Evolutionary conservation across 176 grass and related monocot genomes (phyloP), one percentile per base, ranked within the genome.

Genomic region (Paspalum vaginatum): DNA sequence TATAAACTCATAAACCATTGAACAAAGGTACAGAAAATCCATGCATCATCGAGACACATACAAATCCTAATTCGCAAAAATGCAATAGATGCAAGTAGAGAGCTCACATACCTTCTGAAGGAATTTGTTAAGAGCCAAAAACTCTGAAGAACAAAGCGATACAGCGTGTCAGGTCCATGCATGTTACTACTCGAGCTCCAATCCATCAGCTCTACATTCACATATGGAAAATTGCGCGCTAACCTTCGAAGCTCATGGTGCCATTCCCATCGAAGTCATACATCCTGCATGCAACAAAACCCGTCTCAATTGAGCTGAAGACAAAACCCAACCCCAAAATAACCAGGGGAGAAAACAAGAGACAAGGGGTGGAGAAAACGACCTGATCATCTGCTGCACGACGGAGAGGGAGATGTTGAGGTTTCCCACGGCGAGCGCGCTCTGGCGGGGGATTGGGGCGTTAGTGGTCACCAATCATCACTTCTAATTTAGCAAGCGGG

Each of bases 321-420:
- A 4, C 66, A 79, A 58, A 44, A 32, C 12, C n/a, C 25, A 77
- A n/a, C 75, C 32, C 38, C 38, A 61, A 83, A 38, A 24, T 20
- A 37, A 3, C 3, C 10, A 68, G 1, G 7, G 7, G 26, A 4
- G 5, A 51, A 59, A 70, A 4, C 62, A 70, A 79, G 56, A 75
- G 6, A 27, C 20, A 24, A 51, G 25, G 42, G 37, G 38, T 11
- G 68, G 40, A 7, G 61, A 72, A 74, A 13, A 15, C 1, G 54
- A 92, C 93, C 90, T 97, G 54, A 93, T 93, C 90, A 93, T 97
- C 80, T 97, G 94, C 80, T 93, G 83, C 20, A 93, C 93, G 17
- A 93, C 63, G 68, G 93, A 93, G 77, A 93, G 79, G 52, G 88
- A 49, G 55, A 89, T 87, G 42, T 91, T 75, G 68, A 97, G 93